Percentiles rank a stretch among this genome's conserved stretches.
phyloP scores from a whole-genome alignment of 306 rosid species.

The Begonia masoniana region DNA sequence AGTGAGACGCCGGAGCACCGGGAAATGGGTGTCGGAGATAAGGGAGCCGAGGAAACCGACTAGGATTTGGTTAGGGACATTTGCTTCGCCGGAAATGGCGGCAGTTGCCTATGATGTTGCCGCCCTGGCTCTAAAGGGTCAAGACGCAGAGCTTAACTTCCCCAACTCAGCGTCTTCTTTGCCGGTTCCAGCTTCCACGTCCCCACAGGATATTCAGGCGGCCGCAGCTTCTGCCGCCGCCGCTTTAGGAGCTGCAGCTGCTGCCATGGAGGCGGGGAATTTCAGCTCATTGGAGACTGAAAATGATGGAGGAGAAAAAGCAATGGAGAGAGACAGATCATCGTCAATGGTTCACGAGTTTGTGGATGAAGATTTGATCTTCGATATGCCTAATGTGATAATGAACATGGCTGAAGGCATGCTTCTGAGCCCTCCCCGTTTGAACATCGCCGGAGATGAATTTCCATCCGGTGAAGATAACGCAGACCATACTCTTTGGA shows the following conservation, averaged over 20 bases:
- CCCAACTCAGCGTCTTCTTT: constrained; percentile 73
- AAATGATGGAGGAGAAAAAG: neutral
- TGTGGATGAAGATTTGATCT: constrained; percentile 80
- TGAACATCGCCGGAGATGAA: constrained; percentile 17
- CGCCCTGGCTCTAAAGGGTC: constrained; percentile 78
- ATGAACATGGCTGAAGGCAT: constrained; percentile 84
- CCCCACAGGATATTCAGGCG: constrained; percentile 63
- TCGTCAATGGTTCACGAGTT: constrained; percentile 6
- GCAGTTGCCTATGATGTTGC: constrained; percentile 94
- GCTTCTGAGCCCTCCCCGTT: constrained; percentile 90
- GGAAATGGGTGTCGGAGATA: constrained; percentile 55
- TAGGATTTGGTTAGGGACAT: constrained; percentile 88
- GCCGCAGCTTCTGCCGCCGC: constrained; percentile 79
- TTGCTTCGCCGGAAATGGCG: constrained; percentile 84
- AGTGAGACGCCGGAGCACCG: constrained; percentile 35
- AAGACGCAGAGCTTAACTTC: constrained; percentile 58
- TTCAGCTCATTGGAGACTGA: constrained; percentile 2
- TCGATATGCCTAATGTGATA: constrained; percentile 79
- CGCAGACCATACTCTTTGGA: constrained; percentile 36
- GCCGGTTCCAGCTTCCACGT: constrained; percentile 65
- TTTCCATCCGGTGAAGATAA: constrained; percentile 6
- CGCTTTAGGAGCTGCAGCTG: constrained; percentile 44
- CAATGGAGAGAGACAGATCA: constrained; percentile 3
- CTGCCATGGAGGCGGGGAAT: constrained; percentile 27
- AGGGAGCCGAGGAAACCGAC: constrained; percentile 34